Evolutionary conservation across 495 filamentous ascomycete species (phyloP), one percentile per base, ranked within the genome.

Genomic region (Neurospora discreta): DNA sequence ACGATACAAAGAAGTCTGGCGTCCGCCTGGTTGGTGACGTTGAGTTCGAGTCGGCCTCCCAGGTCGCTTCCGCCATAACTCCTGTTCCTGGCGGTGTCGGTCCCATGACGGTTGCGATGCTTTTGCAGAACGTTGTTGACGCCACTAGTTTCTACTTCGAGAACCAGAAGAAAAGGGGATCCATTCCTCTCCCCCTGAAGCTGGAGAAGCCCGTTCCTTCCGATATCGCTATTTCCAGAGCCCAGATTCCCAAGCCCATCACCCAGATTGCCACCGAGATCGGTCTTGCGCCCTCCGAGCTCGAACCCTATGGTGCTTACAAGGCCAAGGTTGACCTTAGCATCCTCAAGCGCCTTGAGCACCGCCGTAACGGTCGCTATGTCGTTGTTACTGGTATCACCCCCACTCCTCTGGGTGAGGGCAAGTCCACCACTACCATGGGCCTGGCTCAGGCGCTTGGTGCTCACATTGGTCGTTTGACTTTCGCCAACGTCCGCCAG

Each of bases 391-490:
- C 92, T 69, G 95, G 95, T 76, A 98, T 99, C 73, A 99, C 95
- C 0, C 95, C 95, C 2, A 99, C 95, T 13, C 95, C 95, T n/a
- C 87, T 99, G 5, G 95, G 95, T 69, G 95, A 99, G 83, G 95
- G 95, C 72, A 99, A 99, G 81, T 98, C 95, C 8, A 99, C 95
- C 2, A 99, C 95, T n/a, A 99, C 95, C 16, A 89, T 99, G 84
- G 95, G 95, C 77, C 85, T 99, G 60, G 91, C 93, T 36, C 95
- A 99, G 80, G 95, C 95, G n/a, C 85, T 99, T 44, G 93, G 93
- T 52, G 95, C 90, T 68, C 95, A 98, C 74, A 82, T 99, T 73
- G 90, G 90, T 73, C 90, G 92, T 39, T 87, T 99, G 75, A 90
- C 89, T 15, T 98, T 99, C 77, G 95, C 95, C 80, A 99, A 99